Base-by-base conservation (phyloP, 164 flowering plant genomes). In the Aristolochia contorta region DNA sequence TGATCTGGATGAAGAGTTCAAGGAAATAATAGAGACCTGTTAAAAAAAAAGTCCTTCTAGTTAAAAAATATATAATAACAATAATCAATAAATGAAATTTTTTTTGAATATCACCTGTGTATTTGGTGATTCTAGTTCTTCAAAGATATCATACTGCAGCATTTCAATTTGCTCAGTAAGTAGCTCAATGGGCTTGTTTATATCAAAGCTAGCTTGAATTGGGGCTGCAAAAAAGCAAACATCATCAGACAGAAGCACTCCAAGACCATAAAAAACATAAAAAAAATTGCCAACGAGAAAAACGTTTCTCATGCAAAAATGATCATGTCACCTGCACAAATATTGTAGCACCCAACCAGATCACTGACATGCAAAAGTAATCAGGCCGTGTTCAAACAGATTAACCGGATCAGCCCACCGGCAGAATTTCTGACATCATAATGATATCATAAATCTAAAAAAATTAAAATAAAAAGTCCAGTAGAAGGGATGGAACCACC, bases 1-100 rank as follows among this genome's bases (percentile, higher is more conserved):
- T 62, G 83, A 61, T 21, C 67, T 68, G 62, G 53, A 65, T 10
- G 60, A 33, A 63, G 70, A 67, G 63, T 79, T 80, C 84, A 86
- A 76, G 43, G 96, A 84, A 61, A 86, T 63, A 52, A 86, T 73
- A 58, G 79, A 77, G 63, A 89, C 84, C 96, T 89, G 83, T 33
- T 16, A 37, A 15, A 68, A 56, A 33, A 47, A 4, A 13, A 54
- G 46, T 48, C 2, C 45, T 37, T 32, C 18, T 21, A 55, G 32
- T 57, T 14, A 45, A 50, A 41, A 18, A 43, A 20, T 52, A 56
- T n/a, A 33, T 22, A 32, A 19, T 41, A 47, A 25, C 49, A 37
- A 37, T 27, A 37, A 37, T 37, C 3, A 37, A 37, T 6, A 37
- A 37, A 33, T 30, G 53, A 60, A 32, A 23, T 41, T n/a, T n/a